These are phyloP conservation scores for Onygenales sp. DNA, from an alignment of 2,329 filamentous ascomycete species.

Conservation along the genomic window DNA sequence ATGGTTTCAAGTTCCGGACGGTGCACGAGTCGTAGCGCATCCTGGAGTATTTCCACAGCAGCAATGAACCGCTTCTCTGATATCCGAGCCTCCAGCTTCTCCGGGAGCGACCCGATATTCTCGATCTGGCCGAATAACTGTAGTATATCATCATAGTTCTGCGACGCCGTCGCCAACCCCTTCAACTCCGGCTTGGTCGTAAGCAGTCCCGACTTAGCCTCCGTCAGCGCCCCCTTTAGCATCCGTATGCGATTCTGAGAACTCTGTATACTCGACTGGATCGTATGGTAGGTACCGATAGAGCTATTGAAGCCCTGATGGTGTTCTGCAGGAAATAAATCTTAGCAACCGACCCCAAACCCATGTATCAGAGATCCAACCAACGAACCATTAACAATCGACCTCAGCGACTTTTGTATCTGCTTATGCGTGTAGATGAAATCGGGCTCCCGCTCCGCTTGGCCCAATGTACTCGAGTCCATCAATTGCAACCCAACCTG, in stretches of 20 bases:
- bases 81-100: constrained; percentile 86
- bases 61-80: constrained; percentile 92
- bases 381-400: constrained; percentile 67
- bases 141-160: constrained; percentile 82
- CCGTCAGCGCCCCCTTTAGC: constrained; percentile 72
- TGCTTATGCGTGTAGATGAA: constrained; percentile 78
- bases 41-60: constrained; percentile 85
- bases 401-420: constrained; percentile 85
- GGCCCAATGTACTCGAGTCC: constrained; percentile 84
- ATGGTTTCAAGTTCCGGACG: constrained; percentile 87
- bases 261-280: constrained; percentile 81
- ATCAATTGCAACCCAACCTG: constrained; percentile 92
- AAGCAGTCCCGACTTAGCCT: constrained; percentile 71
- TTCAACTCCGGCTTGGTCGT: constrained; percentile 84
- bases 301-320: constrained; percentile 99
- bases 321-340: constrained; percentile 51
- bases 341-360: background rate
- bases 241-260: constrained; percentile 78
- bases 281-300: constrained; percentile 98
- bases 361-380: background rate
- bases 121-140: constrained; percentile 77
- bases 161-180: constrained; percentile 76
- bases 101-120: constrained; percentile 77
- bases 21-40: constrained; percentile 71
- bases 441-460: constrained; percentile 76